Evolutionary conservation across 208 protist genomes (phyloP), one percentile per base, ranked within the genome.

Genomic region (Leishmania tropica): DNA sequence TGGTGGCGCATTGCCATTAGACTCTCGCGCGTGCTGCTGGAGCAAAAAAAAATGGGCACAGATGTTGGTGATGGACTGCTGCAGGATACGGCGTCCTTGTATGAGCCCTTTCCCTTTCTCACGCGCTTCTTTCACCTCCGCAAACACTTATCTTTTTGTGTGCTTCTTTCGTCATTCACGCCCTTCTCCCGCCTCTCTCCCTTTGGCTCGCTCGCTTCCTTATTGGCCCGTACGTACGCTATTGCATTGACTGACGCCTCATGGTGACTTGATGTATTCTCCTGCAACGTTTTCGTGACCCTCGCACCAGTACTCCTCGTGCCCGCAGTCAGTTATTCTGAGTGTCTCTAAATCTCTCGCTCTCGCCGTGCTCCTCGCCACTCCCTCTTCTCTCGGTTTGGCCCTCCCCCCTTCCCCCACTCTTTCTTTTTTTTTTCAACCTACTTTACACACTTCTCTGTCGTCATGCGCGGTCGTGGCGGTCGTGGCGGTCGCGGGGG

Each of bases 381-480:
- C 37, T 35, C 0, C 54, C 31, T 7, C 10, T 37, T 78, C 47
- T 79, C 17, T 74, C 62, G 28, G 11, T 45, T 31, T 76, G n/a
- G 67, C 24, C 42, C 24, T 31, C 68, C 15, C 35, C 65, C n/a
- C 19, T n/a, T 31, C 58, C 67, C 35, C 48, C 11, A 65, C 60
- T 45, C 40, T 72, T 13, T 47, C 24, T 47, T 48, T 71, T 71
- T 71, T 71, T 28, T 47, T n/a, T 8, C 1, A 58, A 48, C 56
- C 56, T 31, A 31, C 56, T 24, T 62, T 31, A 31, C 24, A 53
- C 31, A 58, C 62, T 51, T n/a, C 53, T 56, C 42, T 68, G 21
- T 60, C 81, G 54, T 79, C 77, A 86, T 88, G 51, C 80, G 88
- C 79, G 89, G 84, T 76, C 79, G 85, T 85, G 86, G 76, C 73